Base-by-base conservation (phyloP, 2,329 filamentous ascomycete species). In the Neopestalotiopsis rosae region DNA sequence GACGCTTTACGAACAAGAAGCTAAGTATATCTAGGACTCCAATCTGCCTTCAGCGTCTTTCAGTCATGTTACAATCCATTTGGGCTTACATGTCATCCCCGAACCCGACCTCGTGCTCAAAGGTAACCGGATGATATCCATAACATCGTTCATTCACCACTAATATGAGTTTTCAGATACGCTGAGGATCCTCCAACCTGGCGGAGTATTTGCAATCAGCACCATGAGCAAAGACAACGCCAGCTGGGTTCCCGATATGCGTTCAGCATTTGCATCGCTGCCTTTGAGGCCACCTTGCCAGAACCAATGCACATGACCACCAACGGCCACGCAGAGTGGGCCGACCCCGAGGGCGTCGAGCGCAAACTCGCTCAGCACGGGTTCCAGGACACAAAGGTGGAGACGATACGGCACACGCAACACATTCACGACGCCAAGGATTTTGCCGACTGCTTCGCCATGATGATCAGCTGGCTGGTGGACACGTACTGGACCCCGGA, bases 61-160 rank as follows among this genome's bases (percentile, higher is more conserved):
- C 70, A 83, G 79, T 1, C 83, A 87, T 72, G 74, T 85, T 34
- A 81, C 84, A 10, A 74, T 84, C 49, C 82, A 81, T n/a, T 82
- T 87, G 68, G 85, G 81, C 1, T 80, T 86, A 61, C 84, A 86
- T 71, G 68, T 84, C 3, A 81, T 86, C 14, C 82, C 85, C 0
- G 72, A 84, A 28, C 80, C 84, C 0, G 76, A 80, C 5, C 74
- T 70, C 7, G 81, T 79, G 4, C 71, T 83, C 62, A 74, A 75
- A 73, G 81, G 81, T 82, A 42, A 12, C 2, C n/a, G 24, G 24
- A 61, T 5, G 13, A 40, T 32, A 5, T 40, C 4, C 7, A n/a
- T 20, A 65, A 69, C 7, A 4, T n/a, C 34, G 17, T 20, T 34
- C n/a, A 1, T n/a, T 10, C 14, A 13, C 40, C 7, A 28, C 40